phyloP scores from a whole-genome alignment of 2,329 filamentous ascomycete genomes.

The Aspergillus costaricaensis region DNA sequence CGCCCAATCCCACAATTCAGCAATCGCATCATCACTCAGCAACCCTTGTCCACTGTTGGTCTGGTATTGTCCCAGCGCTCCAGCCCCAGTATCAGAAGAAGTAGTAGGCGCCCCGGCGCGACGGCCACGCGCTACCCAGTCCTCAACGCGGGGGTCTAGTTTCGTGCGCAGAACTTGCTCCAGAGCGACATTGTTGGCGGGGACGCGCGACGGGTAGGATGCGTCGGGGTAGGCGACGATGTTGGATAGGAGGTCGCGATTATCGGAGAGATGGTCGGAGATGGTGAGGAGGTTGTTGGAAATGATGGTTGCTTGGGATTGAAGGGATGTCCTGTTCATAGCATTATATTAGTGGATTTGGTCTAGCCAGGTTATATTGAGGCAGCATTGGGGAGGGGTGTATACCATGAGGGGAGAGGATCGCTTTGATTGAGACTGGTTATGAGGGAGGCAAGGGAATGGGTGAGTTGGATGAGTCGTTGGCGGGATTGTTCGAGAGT shows the following conservation, averaged over 20 bases:
- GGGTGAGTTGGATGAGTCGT: conserved; percentile 67
- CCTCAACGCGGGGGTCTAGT: conserved; percentile 74
- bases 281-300: conserved; percentile 69
- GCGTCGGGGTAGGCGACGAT: conserved; percentile 75
- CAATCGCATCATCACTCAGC: conserved; percentile 51
- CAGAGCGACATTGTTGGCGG: conserved; percentile 64
- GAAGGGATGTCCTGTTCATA: conserved; percentile 63
- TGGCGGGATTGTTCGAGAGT: conserved; percentile 70
- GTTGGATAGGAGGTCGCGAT: conserved; percentile 67
- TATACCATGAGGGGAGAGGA: conserved; percentile 68
- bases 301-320: conserved; percentile 71
- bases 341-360: neutral
- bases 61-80: conserved; percentile 6
- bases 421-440: conserved; percentile 62
- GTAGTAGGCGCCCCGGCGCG: conserved; percentile 3
- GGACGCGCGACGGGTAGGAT: conserved; percentile 69
- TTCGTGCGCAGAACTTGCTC: conserved; percentile 78
- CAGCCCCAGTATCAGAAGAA: neutral
- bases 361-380: neutral
- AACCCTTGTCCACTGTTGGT: conserved; percentile 25
- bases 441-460: conserved; percentile 66
- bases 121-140: conserved; percentile 67
- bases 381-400: neutral
- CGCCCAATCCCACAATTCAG: conserved; percentile 63
- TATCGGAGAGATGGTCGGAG: conserved; percentile 64